These are phyloP conservation scores for Fraxinus platypoda DNA, from an alignment of 305 asterid genomes.

Conservation along the genomic window DNA sequence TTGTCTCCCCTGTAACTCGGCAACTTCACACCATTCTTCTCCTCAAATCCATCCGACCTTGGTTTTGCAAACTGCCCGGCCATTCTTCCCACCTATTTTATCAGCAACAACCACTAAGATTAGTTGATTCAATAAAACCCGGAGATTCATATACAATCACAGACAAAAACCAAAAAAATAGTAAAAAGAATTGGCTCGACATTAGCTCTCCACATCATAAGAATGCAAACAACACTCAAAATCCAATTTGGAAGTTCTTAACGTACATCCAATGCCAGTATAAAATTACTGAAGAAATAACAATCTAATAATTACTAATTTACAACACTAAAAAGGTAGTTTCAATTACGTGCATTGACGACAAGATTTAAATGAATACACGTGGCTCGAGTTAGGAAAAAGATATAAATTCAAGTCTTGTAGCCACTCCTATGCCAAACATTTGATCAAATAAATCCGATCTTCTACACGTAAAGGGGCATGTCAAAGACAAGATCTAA, in stretches of 20 bases:
- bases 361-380: neutral
- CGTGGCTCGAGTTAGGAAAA: neutral
- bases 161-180: neutral
- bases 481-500: neutral
- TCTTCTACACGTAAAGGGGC: neutral
- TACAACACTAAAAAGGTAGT: neutral
- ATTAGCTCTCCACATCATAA: neutral
- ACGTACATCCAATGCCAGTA: neutral
- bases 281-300: neutral
- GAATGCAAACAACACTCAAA: neutral
- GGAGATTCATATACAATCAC: neutral
- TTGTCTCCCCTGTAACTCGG: constrained; percentile 90
- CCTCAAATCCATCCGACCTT: constrained; percentile 75
- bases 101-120: neutral
- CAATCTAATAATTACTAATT: neutral
- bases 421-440: neutral
- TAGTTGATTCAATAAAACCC: neutral
- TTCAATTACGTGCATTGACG: neutral
- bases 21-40: constrained; percentile 69
- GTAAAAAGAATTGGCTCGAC: neutral
- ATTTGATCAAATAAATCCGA: neutral
- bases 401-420: neutral
- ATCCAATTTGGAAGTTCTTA: neutral
- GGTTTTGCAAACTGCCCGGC: constrained; percentile 95
- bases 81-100: constrained; percentile 79